Conservation (phyloP, 2,329 filamentous ascomycete genomes). For the Penicillium hordei region DNA sequence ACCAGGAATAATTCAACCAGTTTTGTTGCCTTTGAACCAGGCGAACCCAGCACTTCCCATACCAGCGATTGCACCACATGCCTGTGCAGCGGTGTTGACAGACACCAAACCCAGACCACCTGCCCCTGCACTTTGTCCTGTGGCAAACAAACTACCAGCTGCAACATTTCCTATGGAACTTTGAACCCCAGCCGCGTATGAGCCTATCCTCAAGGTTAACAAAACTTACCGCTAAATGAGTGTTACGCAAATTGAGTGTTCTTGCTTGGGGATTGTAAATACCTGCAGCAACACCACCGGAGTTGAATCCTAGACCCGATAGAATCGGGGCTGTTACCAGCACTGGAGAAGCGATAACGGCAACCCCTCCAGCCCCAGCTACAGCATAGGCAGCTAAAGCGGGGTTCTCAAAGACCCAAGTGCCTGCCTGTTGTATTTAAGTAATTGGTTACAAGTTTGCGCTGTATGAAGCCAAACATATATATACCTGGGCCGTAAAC, state of each 20-base stretch:
- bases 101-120: not conserved
- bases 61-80: not conserved
- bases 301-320: not conserved
- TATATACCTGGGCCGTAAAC: not conserved
- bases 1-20: not conserved
- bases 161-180: not conserved
- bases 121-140: not conserved
- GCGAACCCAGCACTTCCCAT: not conserved
- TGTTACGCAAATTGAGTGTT: not conserved
- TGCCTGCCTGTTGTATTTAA: not conserved
- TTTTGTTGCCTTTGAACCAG: not conserved
- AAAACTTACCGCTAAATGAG: not conserved
- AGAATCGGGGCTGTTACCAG: not conserved
- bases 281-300: not conserved
- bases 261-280: not conserved
- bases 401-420: not conserved
- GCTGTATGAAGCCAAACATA: not conserved
- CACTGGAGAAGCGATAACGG: not conserved
- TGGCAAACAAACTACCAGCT: not conserved
- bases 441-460: not conserved
- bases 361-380: not conserved
- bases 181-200: not conserved
- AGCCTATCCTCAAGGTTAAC: not conserved
- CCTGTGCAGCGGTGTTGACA: not conserved
- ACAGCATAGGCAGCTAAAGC: not conserved